Evolutionary conservation across 768 basidiomycete genomes (phyloP).

Genomic region (Solioccasus polychromus): DNA sequence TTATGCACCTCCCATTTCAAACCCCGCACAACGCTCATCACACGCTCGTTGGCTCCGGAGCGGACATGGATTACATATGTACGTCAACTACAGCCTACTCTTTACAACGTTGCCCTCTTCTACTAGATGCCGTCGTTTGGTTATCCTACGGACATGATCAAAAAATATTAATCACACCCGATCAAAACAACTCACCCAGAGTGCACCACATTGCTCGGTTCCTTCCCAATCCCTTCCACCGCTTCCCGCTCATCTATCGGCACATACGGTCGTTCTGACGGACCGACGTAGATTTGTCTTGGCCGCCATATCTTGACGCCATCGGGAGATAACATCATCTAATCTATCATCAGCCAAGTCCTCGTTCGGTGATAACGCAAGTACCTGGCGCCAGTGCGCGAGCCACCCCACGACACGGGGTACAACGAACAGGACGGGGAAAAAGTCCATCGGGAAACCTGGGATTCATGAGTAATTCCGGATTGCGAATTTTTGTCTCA

Average conservation of each 20-base stretch:
- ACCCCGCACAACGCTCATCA: constrained; percentile 14
- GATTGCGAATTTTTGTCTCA: neutral
- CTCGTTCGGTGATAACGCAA: constrained; percentile 5
- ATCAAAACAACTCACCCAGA: constrained; percentile 58
- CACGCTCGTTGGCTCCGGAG: too few relatives aligned
- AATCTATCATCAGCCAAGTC: constrained; percentile 7
- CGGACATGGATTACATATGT: neutral
- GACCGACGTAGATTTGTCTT: constrained; percentile 80
- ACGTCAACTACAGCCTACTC: constrained; percentile 25
- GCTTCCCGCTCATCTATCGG: constrained; percentile 54
- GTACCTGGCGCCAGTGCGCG: constrained; percentile 86
- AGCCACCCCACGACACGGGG: constrained; percentile 93
- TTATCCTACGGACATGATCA: constrained; percentile 22
- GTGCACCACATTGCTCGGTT: constrained; percentile 62
- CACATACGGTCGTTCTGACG: constrained; percentile 71
- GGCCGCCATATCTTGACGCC: constrained; percentile 95
- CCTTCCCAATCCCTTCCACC: constrained; percentile 54
- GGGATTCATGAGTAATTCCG: constrained; percentile 1
- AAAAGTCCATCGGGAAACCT: constrained; percentile 94
- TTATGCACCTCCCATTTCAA: constrained; percentile 16
- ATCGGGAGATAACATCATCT: constrained; percentile 90
- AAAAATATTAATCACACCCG: neutral
- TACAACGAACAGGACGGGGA: constrained; percentile 90
- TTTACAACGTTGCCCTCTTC: constrained; percentile 23
- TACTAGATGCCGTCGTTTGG: constrained; percentile 31